Conservation (phyloP, 345 rosid genomes). For the Populus pruinosa region DNA sequence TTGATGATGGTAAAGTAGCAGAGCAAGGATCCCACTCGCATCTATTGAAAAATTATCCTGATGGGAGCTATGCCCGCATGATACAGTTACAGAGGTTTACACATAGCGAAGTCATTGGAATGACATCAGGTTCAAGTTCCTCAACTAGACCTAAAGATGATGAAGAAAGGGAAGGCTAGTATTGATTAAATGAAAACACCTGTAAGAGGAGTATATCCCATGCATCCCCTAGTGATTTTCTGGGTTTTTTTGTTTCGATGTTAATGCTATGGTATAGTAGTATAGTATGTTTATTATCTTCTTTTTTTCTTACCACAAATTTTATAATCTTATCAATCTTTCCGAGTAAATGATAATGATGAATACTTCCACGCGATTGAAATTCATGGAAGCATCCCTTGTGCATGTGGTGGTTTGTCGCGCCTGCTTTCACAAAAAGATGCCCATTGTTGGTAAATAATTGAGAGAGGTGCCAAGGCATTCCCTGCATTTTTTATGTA, state of each 20-base stretch:
- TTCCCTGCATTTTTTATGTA: not conserved
- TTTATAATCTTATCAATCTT: constrained; percentile 29
- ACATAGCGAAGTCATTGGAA: constrained; percentile 76
- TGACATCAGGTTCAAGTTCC: constrained; percentile 77
- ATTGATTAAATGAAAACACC: constrained; percentile 2
- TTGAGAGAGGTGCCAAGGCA: constrained; percentile 3
- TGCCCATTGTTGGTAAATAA: constrained; percentile 17
- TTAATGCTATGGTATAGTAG: constrained; percentile 43
- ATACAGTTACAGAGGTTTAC: constrained; percentile 93
- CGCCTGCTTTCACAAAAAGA: not conserved
- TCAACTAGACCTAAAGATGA: constrained; percentile 62
- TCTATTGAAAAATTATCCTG: constrained; percentile 74
- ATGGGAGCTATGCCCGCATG: constrained; percentile 87
- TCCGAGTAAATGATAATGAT: constrained; percentile 31
- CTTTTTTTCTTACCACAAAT: constrained; percentile 21
- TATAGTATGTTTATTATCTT: constrained; percentile 47
- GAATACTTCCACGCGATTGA: constrained; percentile 14
- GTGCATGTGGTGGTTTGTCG: constrained; percentile 5
- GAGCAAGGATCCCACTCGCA: constrained; percentile 94
- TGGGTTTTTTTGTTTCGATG: constrained; percentile 20
- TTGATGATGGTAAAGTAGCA: constrained; percentile 89
- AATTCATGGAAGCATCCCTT: constrained; percentile 9
- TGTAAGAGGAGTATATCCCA: constrained; percentile 25
- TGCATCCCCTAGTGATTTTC: constrained; percentile 32
- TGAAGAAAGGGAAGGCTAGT: constrained; percentile 44